Evolutionary conservation across 495 filamentous ascomycete genomes (phyloP).

Genomic region (Lophiotrema nucula): DNA sequence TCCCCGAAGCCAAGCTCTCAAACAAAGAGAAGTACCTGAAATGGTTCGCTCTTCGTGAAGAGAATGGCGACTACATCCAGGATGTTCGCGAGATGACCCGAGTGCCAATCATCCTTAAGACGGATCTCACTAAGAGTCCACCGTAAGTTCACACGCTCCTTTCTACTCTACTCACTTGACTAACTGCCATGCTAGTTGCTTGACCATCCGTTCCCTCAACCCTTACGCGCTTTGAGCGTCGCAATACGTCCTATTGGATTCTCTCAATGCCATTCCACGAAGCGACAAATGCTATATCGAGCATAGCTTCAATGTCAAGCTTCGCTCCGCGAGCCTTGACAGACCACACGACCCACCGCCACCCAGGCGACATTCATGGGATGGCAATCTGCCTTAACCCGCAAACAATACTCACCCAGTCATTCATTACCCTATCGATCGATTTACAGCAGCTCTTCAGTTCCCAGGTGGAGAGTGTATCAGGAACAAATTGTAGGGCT

Average conservation of each 20-base stretch:
- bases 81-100: slow-evolving; percentile 97
- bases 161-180: not conserved
- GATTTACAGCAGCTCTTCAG: slow-evolving; percentile 10
- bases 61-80: slow-evolving; percentile 93
- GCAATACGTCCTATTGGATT: not conserved
- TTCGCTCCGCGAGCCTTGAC: too few species aligned
- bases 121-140: slow-evolving; percentile 96
- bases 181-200: slow-evolving; percentile 60
- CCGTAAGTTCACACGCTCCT: slow-evolving; percentile 65
- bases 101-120: slow-evolving; percentile 95
- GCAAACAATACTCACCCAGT: slow-evolving; percentile 18
- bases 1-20: slow-evolving; percentile 71
- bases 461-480: slow-evolving; percentile 20
- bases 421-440: slow-evolving; percentile 28
- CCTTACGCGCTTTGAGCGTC: slow-evolving; percentile 75
- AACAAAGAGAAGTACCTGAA: slow-evolving; percentile 96
- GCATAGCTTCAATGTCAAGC: too few species aligned
- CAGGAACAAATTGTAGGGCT: slow-evolving; percentile 26
- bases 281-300: not conserved
- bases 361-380: too few species aligned
- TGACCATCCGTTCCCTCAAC: slow-evolving; percentile 96
- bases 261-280: not conserved
- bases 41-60: slow-evolving; percentile 85
- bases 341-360: too few species aligned
- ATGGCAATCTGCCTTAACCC: slow-evolving; percentile 8